These are phyloP conservation scores for Chloris gayana DNA, from an alignment of 176 grass and related monocot genomes.

Conservation along the genomic window DNA sequence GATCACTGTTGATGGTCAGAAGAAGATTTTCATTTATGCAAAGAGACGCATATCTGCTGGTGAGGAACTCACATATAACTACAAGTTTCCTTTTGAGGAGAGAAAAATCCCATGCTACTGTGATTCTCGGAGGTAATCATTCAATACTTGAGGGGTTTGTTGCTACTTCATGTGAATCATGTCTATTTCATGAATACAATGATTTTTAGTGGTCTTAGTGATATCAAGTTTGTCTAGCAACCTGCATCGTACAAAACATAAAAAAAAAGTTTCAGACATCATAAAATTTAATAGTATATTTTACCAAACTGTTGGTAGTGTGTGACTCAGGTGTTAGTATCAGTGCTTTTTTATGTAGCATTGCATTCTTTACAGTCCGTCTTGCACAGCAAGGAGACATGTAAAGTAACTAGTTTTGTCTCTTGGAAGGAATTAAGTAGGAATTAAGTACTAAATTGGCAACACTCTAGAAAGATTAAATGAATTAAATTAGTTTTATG, in stretches of 20 bases:
- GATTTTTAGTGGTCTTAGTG: not conserved
- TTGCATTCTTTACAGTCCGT: not conserved
- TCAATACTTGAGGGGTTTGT: slow-evolving; percentile 6
- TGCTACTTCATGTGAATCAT: not conserved
- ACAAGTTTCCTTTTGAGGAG: slow-evolving; percentile 97
- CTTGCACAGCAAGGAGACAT: not conserved
- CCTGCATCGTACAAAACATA: not conserved
- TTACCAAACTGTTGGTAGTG: slow-evolving; percentile 3
- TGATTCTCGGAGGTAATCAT: slow-evolving; percentile 77
- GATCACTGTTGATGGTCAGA: slow-evolving; percentile 94
- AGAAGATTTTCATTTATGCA: slow-evolving; percentile 97
- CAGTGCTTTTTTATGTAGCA: not conserved
- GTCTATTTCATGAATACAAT: slow-evolving; percentile 14
- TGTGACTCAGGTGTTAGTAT: not conserved
- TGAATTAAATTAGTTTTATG: slow-evolving; percentile 7
- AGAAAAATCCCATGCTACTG: slow-evolving; percentile 94
- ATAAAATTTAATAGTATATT: not conserved
- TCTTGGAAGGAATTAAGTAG: not conserved
- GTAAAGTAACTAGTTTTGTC: slow-evolving; percentile 12
- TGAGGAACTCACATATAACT: slow-evolving; percentile 97
- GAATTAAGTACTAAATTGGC: no score
- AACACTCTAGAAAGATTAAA: not conserved
- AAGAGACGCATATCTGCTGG: slow-evolving; percentile 88
- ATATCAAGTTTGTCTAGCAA: not conserved
- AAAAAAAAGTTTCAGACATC: not conserved